Evolutionary conservation across 1,139 yeast genomes (phyloP), one percentile per base, ranked within the genome.

Genomic region (Kodamaea fungicola): DNA sequence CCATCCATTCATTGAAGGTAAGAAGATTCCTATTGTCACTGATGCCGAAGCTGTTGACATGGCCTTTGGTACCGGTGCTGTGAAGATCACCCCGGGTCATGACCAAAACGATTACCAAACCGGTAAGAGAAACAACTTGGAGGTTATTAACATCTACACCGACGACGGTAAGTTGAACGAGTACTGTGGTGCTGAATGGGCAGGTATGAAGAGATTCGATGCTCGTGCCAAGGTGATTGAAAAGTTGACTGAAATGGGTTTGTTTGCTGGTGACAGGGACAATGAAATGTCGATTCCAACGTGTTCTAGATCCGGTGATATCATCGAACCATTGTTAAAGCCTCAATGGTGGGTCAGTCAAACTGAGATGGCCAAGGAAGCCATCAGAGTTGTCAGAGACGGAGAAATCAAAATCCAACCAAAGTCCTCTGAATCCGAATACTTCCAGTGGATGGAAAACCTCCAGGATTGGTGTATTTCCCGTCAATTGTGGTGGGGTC

Each of bases 61-160:
- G 97, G 96, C 87, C 64, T 92, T 92, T 52, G 98, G 98, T 75
- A 92, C 98, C 49, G 98, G 98, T 83, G 98, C 98, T 31, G 98
- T 92, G 48, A 92, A 92, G 69, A 92, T 92, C 59, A 92, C 98
- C 16, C 98, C 98, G 42, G 97, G 96, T 38, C 98, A 92, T 64
- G 98, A 92, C 66, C 87, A 84, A 55, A 92, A 92, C 75, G 98
- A 92, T 87, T 88, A 87, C 74, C 77, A 74, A 56, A 87, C 97
- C 41, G 98, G 98, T 71, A 89, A 87, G 70, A 89, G 97, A 70
- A 88, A 88, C 64, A 74, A 80, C 56, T 75, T 92, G 54, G 96
- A 88, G 61, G 80, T 89, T 57, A 76, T 92, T 63, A 89, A 88
- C 66, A 89, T 92, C 48, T 72, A 87, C 54, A 90, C 96, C 44